A percentile compares a stretch with the other conserved stretches of the same genome.
Conservation (phyloP, 306 rosid species). For the Heteromeles arbutifolia region DNA sequence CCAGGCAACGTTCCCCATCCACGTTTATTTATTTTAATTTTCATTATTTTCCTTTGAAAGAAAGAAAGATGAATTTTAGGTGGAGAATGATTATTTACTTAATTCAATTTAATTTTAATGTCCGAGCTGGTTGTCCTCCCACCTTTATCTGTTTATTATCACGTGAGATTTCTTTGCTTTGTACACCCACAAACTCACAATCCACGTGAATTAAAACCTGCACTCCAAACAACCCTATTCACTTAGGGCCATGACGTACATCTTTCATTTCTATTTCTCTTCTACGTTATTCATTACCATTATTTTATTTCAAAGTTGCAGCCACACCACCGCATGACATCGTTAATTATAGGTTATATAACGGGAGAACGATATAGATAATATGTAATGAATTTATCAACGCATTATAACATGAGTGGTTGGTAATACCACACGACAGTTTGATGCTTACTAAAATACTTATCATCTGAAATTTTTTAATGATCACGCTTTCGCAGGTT, state of each 20-base stretch:
- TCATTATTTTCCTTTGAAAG: background rate
- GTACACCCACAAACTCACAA: slow-evolving; percentile 27
- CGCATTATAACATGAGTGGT: no score
- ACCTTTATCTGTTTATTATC: slow-evolving; percentile 42
- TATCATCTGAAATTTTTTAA: background rate
- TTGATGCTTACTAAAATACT: background rate
- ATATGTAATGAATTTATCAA: no score
- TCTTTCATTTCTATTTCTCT: no score
- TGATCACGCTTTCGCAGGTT: accelerated
- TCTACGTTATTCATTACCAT: no score
- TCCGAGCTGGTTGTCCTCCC: slow-evolving; percentile 42
- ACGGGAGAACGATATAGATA: no score
- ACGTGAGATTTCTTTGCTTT: slow-evolving; percentile 45
- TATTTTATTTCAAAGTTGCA: no score
- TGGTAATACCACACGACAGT: no score
- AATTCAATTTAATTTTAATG: slow-evolving; percentile 1
- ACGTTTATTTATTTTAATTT: background rate
- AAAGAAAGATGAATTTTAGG: no score
- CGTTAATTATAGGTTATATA: no score
- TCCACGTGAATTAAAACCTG: slow-evolving; percentile 46
- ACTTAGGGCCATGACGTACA: no score
- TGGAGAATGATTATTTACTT: background rate
- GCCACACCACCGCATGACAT: no score
- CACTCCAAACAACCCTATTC: background rate
- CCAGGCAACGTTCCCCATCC: no score